These are phyloP conservation scores for Mycena haematopus DNA, from an alignment of 768 basidiomycete species.

Conservation along the genomic window DNA sequence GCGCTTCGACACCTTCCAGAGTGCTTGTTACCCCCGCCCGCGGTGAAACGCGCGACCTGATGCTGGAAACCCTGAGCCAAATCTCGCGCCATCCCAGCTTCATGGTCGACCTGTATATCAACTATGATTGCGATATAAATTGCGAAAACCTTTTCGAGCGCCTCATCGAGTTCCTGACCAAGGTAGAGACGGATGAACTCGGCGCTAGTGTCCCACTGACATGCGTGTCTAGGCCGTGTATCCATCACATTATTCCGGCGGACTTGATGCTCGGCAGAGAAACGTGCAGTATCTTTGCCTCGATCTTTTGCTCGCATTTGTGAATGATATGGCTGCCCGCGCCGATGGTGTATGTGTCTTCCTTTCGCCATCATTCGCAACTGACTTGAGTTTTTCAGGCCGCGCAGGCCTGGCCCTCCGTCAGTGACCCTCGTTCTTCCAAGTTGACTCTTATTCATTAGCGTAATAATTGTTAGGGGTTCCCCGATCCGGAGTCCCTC, in stretches of 20 bases:
- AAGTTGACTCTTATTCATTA: slow-evolving; percentile 1
- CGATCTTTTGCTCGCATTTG: slow-evolving; percentile 85
- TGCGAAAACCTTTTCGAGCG: slow-evolving; percentile 96
- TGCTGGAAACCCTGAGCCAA: slow-evolving; percentile 86
- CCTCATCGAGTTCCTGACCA: slow-evolving; percentile 85
- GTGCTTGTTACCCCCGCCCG: slow-evolving; percentile 76
- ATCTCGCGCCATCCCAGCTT: slow-evolving; percentile 86
- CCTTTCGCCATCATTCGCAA: slow-evolving; percentile 1
- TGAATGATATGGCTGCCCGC: slow-evolving; percentile 86
- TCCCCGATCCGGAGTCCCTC: slow-evolving; percentile 61
- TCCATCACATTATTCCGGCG: slow-evolving; percentile 64
- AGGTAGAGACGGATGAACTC: slow-evolving; percentile 53
- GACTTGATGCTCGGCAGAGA: slow-evolving; percentile 68
- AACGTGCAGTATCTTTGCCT: slow-evolving; percentile 87
- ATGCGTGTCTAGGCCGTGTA: slow-evolving; percentile 73
- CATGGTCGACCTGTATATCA: slow-evolving; percentile 94
- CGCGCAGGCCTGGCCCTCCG: slow-evolving; percentile 67
- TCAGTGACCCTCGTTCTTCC: slow-evolving; percentile 40
- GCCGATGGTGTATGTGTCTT: slow-evolving; percentile 48
- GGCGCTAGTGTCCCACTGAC: slow-evolving; percentile 6
- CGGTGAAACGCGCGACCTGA: slow-evolving; percentile 86
- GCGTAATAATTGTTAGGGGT: slow-evolving; percentile 50
- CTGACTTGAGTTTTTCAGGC: slow-evolving; percentile 39
- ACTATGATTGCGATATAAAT: slow-evolving; percentile 97
- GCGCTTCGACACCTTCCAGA: slow-evolving; percentile 56